A percentile compares a stretch with the other conserved stretches of the same genome.
These are phyloP conservation scores for Stentor coeruleus DNA, from an alignment of 73 alveolate genomes.

Conservation along the genomic window DNA sequence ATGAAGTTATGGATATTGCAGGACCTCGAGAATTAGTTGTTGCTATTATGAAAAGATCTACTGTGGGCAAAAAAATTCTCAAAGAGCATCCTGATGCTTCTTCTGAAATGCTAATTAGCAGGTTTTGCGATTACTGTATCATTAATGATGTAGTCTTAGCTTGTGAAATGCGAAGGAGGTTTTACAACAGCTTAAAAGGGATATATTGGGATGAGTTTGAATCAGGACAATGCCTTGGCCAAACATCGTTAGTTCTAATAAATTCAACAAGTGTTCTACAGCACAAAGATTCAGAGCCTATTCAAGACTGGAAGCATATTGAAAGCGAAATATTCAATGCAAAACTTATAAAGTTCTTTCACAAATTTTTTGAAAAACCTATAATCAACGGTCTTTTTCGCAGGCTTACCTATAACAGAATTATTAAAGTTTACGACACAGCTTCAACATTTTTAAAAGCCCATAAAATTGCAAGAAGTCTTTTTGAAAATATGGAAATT, in stretches of 20 bases:
- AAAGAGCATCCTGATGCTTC: neutral
- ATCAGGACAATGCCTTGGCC: slow-evolving; percentile 32
- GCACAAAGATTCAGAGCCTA: slow-evolving; percentile 16
- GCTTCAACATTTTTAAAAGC: slow-evolving; percentile 31
- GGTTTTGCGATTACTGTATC: neutral
- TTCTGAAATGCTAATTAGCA: neutral
- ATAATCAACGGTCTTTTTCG: slow-evolving; percentile 15
- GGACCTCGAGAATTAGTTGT: slow-evolving; percentile 14
- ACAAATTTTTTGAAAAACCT: neutral
- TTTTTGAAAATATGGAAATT: slow-evolving; percentile 7
- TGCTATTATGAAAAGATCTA: slow-evolving; percentile 14
- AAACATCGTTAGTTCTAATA: slow-evolving; percentile 24
- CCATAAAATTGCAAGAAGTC: slow-evolving; percentile 7
- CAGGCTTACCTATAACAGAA: neutral
- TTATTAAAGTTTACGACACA: slow-evolving; percentile 30
- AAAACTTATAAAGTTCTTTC: neutral
- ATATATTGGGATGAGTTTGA: slow-evolving; percentile 46
- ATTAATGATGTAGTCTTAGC: slow-evolving; percentile 21
- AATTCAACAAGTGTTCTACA: slow-evolving; percentile 29
- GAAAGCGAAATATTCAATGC: slow-evolving; percentile 6
- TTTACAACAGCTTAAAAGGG: slow-evolving; percentile 33
- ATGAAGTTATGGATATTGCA: slow-evolving; percentile 27
- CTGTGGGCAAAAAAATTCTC: neutral
- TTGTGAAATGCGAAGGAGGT: slow-evolving; percentile 35
- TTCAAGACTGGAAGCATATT: slow-evolving; percentile 29